Evolutionary conservation across 768 basidiomycete species (phyloP).

Genomic region (Boletus barrowsii): DNA sequence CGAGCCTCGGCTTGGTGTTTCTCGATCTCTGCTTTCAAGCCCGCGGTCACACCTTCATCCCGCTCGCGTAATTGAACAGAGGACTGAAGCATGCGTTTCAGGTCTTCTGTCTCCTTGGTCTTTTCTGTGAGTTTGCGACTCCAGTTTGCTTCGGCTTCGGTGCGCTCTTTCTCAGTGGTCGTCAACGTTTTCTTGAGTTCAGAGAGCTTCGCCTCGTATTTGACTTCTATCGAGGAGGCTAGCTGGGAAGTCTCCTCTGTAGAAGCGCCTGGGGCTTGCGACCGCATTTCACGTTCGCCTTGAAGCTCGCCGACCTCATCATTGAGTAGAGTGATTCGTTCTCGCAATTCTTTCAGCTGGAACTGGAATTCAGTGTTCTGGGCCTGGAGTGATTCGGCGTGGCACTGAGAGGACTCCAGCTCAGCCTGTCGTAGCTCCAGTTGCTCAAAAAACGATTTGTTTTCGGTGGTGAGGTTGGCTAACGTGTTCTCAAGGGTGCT

Average conservation of each 20-base stretch:
- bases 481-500: slow-evolving; percentile 67
- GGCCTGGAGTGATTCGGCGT: slow-evolving; percentile 70
- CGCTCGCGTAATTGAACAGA: slow-evolving; percentile 59
- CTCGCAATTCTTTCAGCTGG: slow-evolving; percentile 77
- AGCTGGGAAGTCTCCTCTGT: slow-evolving; percentile 71
- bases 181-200: slow-evolving; percentile 66
- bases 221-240: slow-evolving; percentile 68
- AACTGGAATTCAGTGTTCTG: slow-evolving; percentile 84
- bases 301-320: slow-evolving; percentile 68
- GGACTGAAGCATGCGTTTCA: slow-evolving; percentile 57
- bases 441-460: slow-evolving; percentile 79
- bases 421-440: slow-evolving; percentile 89
- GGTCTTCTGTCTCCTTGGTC: slow-evolving; percentile 69
- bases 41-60: slow-evolving; percentile 48
- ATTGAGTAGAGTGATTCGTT: slow-evolving; percentile 65
- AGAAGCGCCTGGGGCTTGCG: slow-evolving; percentile 41
- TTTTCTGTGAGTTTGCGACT: slow-evolving; percentile 79
- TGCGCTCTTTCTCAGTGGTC: slow-evolving; percentile 75
- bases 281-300: slow-evolving; percentile 50
- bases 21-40: slow-evolving; percentile 54
- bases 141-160: slow-evolving; percentile 88
- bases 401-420: slow-evolving; percentile 75
- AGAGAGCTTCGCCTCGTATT: slow-evolving; percentile 71
- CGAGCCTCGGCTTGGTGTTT: slow-evolving; percentile 47
- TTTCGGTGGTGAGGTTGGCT: slow-evolving; percentile 68